These are phyloP conservation scores for Globisporangium mamillatum DNA, from an alignment of 352 stramenopile species.

Conservation along the genomic window DNA sequence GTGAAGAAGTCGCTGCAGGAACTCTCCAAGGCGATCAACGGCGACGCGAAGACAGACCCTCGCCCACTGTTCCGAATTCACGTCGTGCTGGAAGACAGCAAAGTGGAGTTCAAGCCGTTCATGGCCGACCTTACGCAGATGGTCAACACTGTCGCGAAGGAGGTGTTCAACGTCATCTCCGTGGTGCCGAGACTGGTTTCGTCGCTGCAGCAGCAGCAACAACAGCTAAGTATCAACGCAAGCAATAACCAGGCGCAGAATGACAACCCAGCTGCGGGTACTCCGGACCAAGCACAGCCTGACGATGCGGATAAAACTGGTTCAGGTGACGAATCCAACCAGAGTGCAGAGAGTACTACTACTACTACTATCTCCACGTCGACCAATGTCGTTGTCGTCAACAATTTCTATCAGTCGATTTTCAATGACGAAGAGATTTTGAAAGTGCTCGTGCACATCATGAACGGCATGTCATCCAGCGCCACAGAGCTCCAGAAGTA, in stretches of 20 bases:
- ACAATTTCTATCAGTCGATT: conserved; percentile 92
- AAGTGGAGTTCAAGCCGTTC: conserved; percentile 92
- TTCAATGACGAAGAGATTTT: conserved; percentile 96
- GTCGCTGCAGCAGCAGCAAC: conserved; percentile 32
- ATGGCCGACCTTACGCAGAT: conserved; percentile 94
- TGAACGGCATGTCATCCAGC: conserved; percentile 95
- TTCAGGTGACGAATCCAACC: conserved; percentile 4
- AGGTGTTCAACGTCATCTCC: conserved; percentile 93
- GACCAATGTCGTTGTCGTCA: conserved; percentile 18
- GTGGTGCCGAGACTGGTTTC: conserved; percentile 86
- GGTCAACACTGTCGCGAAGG: conserved; percentile 93
- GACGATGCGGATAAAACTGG: conserved; percentile 5
- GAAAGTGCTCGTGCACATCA: conserved; percentile 94
- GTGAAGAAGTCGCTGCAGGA: conserved; percentile 95
- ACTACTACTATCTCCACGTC: background rate
- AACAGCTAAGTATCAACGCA: background rate
- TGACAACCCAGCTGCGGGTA: conserved; percentile 4
- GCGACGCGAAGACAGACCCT: conserved; percentile 89
- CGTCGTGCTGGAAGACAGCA: conserved; percentile 91
- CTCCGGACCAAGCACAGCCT: background rate
- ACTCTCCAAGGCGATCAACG: conserved; percentile 93
- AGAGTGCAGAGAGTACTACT: background rate
- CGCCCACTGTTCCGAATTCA: conserved; percentile 92
- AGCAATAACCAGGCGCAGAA: conserved; percentile 23
- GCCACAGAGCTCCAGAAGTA: conserved; percentile 94